phyloP scores from a whole-genome alignment of 176 grass and related monocot species.

The Neostapfia colusana region DNA sequence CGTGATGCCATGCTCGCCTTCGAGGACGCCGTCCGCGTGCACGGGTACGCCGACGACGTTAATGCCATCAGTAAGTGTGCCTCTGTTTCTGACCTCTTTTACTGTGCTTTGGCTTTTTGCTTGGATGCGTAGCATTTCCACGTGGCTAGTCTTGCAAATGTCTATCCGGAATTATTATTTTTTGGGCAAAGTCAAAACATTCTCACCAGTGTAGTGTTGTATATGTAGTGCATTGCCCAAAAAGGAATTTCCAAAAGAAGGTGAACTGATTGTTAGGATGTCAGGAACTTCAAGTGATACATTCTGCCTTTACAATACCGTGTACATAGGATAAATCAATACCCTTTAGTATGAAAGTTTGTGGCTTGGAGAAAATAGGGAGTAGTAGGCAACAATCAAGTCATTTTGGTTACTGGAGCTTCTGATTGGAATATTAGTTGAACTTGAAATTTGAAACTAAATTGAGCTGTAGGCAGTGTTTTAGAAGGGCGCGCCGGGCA shows the following conservation, averaged over 20 bases:
- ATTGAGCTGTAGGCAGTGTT: background rate
- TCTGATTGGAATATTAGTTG: slow-evolving; percentile 1
- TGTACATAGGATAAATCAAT: slow-evolving; percentile 28
- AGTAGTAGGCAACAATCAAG: slow-evolving; percentile 1
- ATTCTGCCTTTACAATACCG: slow-evolving; percentile 19
- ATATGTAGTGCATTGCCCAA: slow-evolving; percentile 10
- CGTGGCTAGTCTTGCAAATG: background rate
- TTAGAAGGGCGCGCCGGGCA: too few species aligned
- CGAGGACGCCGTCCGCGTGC: slow-evolving; percentile 79
- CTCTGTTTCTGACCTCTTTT: slow-evolving; percentile 16
- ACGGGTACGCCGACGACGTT: slow-evolving; percentile 87
- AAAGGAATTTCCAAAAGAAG: background rate
- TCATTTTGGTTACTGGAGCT: slow-evolving; percentile 25
- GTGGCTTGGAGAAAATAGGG: slow-evolving; percentile 9
- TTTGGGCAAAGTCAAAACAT: slow-evolving; percentile 36
- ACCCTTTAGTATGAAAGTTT: slow-evolving; percentile 21
- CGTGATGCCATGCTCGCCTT: slow-evolving; percentile 87
- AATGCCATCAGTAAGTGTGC: slow-evolving; percentile 83
- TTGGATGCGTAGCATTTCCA: slow-evolving; percentile 20
- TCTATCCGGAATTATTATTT: slow-evolving; percentile 20
- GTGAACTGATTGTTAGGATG: slow-evolving; percentile 24
- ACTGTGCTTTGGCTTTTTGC: slow-evolving; percentile 31
- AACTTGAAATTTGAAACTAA: slow-evolving; percentile 5
- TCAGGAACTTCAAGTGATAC: slow-evolving; percentile 18
- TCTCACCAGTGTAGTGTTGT: slow-evolving; percentile 7